These are phyloP conservation scores for Phanerochaete carnosa DNA, from an alignment of 768 basidiomycete species.

Conservation along the genomic window DNA sequence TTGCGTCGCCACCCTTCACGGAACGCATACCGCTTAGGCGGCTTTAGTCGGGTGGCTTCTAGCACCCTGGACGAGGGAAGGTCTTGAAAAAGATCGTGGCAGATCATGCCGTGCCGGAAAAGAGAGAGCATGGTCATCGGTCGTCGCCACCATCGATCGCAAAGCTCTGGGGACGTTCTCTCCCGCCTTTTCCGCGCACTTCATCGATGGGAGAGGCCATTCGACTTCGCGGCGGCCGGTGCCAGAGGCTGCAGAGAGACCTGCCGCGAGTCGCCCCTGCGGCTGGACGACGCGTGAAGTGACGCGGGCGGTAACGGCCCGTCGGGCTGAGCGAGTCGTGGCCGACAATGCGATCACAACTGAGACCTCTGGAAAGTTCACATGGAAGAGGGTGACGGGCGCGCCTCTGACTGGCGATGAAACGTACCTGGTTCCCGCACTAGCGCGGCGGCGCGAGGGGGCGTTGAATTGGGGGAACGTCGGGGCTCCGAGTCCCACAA, in stretches of 20 bases:
- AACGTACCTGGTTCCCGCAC: conserved; percentile 1
- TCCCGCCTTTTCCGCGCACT: not conserved
- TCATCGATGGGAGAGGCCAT: not conserved
- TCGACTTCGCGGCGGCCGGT: not conserved
- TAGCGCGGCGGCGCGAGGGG: not conserved
- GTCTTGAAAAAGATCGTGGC: not conserved
- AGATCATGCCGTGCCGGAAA: not conserved
- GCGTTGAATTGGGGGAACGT: not conserved
- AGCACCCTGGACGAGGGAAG: not conserved
- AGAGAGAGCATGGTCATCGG: not conserved
- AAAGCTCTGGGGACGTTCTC: not conserved
- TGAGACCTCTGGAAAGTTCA: not conserved
- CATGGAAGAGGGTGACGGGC: not conserved
- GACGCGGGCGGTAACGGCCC: not conserved
- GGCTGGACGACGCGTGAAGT: not conserved
- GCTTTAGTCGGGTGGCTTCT: not conserved
- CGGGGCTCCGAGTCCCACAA: not conserved
- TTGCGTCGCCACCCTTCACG: not conserved
- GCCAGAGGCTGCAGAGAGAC: not conserved
- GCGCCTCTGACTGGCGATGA: not conserved
- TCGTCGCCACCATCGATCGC: conserved; percentile 5
- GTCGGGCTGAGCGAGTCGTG: not conserved
- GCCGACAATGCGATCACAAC: not conserved
- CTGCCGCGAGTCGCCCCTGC: not conserved
- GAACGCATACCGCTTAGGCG: conserved; percentile 3